Evolutionary conservation across 2,329 filamentous ascomycete species (phyloP).

Genomic region (Epichloe aotearoae): DNA sequence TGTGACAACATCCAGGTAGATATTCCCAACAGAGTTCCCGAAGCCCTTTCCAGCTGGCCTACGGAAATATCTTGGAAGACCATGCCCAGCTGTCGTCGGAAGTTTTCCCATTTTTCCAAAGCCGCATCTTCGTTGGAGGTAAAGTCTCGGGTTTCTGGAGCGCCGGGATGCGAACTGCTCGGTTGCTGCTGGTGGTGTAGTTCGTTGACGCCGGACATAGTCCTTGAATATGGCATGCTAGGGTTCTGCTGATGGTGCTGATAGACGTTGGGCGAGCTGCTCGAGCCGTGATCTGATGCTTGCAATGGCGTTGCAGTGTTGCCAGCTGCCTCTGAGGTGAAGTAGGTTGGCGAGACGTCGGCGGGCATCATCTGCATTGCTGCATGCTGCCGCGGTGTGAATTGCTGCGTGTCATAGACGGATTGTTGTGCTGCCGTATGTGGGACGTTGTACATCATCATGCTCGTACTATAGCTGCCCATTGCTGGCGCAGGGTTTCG

Average conservation of each 20-base stretch:
- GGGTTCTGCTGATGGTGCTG: conserved; percentile 49
- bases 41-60: conserved; percentile 35
- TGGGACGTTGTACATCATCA: conserved; percentile 69
- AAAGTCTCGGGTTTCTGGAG: conserved; percentile 36
- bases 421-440: conserved; percentile 46
- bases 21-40: conserved; percentile 37
- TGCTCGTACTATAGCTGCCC: conserved; percentile 45
- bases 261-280: conserved; percentile 47
- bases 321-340: conserved; percentile 29
- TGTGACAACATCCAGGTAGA: conserved; percentile 44
- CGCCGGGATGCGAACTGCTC: conserved; percentile 20
- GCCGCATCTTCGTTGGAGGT: conserved; percentile 44
- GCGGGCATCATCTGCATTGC: conserved; percentile 55
- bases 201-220: conserved; percentile 32
- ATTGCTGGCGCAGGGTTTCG: conserved; percentile 43
- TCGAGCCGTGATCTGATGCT: conserved; percentile 32
- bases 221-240: conserved; percentile 36
- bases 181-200: conserved; percentile 23
- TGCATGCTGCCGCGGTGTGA: conserved; percentile 62
- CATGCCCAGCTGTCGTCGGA: conserved; percentile 45
- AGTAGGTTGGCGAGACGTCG: conserved; percentile 55
- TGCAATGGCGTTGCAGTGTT: conserved; percentile 43
- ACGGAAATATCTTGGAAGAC: conserved; percentile 60
- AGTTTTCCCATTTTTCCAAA: conserved; percentile 56
- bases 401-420: conserved; percentile 67